Evolutionary conservation across 768 basidiomycete species (phyloP).

Genomic region (Leccinum subtestaceum): DNA sequence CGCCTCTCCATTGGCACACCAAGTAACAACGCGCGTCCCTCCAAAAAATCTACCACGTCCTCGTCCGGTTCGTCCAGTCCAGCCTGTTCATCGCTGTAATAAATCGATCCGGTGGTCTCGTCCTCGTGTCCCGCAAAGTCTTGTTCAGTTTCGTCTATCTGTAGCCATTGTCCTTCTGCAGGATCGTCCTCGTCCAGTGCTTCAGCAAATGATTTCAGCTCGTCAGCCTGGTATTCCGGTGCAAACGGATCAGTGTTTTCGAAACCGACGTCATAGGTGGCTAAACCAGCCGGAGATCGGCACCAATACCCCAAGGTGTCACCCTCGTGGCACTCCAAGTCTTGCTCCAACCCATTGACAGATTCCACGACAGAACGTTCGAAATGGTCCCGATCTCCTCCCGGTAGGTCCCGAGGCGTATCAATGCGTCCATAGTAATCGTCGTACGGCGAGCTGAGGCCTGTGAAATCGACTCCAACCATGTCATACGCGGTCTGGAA

Average conservation of each 20-base stretch:
- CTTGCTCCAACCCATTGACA: neutral
- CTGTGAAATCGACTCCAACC: constrained; percentile 9
- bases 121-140: neutral
- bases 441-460: constrained; percentile 10
- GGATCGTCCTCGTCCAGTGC: neutral
- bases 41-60: constrained; percentile 35
- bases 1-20: constrained; percentile 30
- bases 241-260: constrained; percentile 3
- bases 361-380: neutral
- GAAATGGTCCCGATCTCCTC: neutral
- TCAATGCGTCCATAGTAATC: neutral
- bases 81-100: neutral
- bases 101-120: neutral
- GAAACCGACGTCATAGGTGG: constrained; percentile 2
- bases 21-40: constrained; percentile 53
- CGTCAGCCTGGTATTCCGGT: constrained; percentile 3
- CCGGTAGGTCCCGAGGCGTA: neutral
- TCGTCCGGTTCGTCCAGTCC: neutral
- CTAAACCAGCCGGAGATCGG: neutral
- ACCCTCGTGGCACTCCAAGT: neutral
- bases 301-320: constrained; percentile 3
- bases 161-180: neutral
- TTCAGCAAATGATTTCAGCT: neutral
- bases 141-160: neutral
- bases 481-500: constrained; percentile 14